Base-by-base conservation (phyloP, 768 basidiomycete species). In the Russula sp. region DNA sequence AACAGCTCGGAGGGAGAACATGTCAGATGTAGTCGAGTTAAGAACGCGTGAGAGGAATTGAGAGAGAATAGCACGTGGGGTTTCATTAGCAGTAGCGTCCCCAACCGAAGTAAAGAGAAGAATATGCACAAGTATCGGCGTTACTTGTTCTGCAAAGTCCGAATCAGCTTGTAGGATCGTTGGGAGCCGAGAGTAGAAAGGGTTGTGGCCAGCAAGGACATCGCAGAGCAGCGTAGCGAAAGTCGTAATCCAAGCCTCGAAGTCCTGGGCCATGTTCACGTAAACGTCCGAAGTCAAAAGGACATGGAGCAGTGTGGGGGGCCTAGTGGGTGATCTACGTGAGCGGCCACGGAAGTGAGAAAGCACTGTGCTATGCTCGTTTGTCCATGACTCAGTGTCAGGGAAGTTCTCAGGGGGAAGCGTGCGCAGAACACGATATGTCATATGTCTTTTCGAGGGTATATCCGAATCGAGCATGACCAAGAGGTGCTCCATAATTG, bases 41-140 rank as follows among this genome's bases (percentile, higher is more conserved):
- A 94, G 77, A 8, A 91, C 70, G 3, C 70, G 69, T 0, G 78
- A 73, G 73, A 93, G 85, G 69, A 88, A 89, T 2, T 58, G 58
- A 60, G 77, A 71, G 74, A 91, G 56, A 67, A 69, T 22, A 69
- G 48, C 39, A 53, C 68, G 66, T 70, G 72, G 69, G 56, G 70
- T 65, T 59, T 58, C 67, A 69, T 16, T 42, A 42, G 68, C 67
- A 58, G 70, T 34, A 1, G 53, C 60, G 14, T 59, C 67, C 47
- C 56, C 59, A 41, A 72, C 70, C 34, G 50, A 61, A 9, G 47
- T 41, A 25, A 52, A 52, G 10, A 98, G 78, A 3, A 88, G 63
- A 1, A 80, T 79, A 67, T 93, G 86, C 16, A 95, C 83, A 36
- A 97, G 76, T 34, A 89, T 73, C 0, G 95, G 92, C 7, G 96